Percentiles rank a stretch among this genome's conserved stretches.
Evolutionary conservation across 352 stramenopile species (phyloP).

Genomic region (Pythium oligandrum): DNA sequence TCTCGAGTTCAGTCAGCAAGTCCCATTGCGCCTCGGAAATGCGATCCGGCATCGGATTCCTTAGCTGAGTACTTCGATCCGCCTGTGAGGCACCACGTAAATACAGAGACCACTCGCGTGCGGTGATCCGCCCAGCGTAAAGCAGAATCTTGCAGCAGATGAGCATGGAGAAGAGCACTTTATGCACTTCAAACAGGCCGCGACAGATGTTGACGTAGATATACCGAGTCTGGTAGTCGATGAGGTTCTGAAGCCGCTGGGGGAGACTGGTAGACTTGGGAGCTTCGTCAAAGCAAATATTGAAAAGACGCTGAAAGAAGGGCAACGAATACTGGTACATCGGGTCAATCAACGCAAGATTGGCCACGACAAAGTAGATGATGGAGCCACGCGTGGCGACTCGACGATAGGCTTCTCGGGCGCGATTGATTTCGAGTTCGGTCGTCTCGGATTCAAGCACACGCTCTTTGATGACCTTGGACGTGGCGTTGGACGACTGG

Average conservation of each 20-base stretch:
- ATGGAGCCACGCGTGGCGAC: constrained; percentile 90
- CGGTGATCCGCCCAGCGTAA: constrained; percentile 62
- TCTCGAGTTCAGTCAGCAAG: constrained; percentile 74
- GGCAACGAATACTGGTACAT: constrained; percentile 96
- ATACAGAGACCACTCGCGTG: constrained; percentile 87
- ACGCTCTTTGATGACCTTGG: constrained; percentile 85
- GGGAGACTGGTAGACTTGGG: constrained; percentile 47
- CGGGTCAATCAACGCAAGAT: constrained; percentile 89
- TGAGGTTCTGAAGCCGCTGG: constrained; percentile 73
- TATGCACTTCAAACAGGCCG: constrained; percentile 92
- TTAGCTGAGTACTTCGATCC: constrained; percentile 18
- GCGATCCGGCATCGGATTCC: constrained; percentile 59
- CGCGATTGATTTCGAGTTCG: constrained; percentile 88
- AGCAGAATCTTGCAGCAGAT: constrained; percentile 94
- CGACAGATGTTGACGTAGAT: constrained; percentile 95
- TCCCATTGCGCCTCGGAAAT: constrained; percentile 83
- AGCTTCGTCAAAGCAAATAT: constrained; percentile 87
- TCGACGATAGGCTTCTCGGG: constrained; percentile 87
- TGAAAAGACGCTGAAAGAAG: constrained; percentile 91
- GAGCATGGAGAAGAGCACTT: constrained; percentile 92
- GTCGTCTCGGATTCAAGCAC: constrained; percentile 89
- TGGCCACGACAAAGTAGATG: constrained; percentile 94
- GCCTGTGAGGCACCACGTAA: constrained; percentile 48
- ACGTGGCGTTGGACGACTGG: constrained; percentile 83
- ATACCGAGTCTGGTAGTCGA: constrained; percentile 86